A percentile compares a stretch with the other conserved stretches of the same genome.
These are phyloP conservation scores for Colletotrichum endophyticum DNA, from an alignment of 2,329 filamentous ascomycete species.

Conservation along the genomic window DNA sequence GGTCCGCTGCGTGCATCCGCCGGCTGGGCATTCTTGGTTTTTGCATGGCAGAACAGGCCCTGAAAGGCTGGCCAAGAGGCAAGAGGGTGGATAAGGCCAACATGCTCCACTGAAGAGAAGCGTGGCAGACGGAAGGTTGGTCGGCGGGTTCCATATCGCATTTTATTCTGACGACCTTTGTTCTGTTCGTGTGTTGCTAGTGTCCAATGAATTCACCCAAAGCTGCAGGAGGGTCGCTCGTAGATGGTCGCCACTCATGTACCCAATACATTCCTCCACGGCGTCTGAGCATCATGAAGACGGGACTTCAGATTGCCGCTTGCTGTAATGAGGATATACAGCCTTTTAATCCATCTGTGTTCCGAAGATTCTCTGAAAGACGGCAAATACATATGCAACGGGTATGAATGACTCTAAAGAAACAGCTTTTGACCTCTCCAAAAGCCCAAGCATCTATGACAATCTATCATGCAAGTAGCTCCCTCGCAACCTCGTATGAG, in stretches of 20 bases:
- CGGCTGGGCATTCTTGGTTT: background rate
- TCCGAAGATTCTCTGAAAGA: background rate
- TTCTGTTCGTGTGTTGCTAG: background rate
- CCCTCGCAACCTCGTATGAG: constrained; percentile 37
- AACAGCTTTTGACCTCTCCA: no score
- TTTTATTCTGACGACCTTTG: no score
- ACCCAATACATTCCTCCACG: background rate
- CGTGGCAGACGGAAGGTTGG: background rate
- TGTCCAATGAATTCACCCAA: background rate
- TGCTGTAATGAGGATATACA: background rate
- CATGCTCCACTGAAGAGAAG: background rate
- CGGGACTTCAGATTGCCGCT: background rate
- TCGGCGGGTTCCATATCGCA: background rate
- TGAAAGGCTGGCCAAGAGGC: background rate
- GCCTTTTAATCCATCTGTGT: background rate
- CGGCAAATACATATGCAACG: background rate
- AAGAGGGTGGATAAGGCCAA: background rate
- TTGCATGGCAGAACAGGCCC: background rate
- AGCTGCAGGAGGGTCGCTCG: background rate
- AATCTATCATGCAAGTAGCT: constrained; percentile 31
- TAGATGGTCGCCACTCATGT: background rate
- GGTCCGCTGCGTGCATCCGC: background rate
- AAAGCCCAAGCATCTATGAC: background rate
- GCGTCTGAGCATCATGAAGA: background rate
- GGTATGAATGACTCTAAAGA: background rate